These are phyloP conservation scores for Rutidosis leptorrhynchoides DNA, from an alignment of 129 eudicot species.

Conservation along the genomic window DNA sequence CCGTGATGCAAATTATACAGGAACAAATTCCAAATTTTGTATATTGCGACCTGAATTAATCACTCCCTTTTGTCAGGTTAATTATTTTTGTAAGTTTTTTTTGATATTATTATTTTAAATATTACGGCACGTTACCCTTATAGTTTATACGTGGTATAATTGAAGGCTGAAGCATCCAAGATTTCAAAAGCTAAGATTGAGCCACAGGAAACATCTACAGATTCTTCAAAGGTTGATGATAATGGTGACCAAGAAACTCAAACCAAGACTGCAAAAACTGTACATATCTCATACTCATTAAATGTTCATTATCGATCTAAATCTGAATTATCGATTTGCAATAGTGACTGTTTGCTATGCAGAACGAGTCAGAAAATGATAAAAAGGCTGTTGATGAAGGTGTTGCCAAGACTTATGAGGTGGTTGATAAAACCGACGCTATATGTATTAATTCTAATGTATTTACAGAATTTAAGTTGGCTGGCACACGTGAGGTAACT, in stretches of 20 bases:
- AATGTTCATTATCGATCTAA: not conserved
- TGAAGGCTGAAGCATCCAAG: constrained; percentile 72
- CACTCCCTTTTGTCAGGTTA: constrained; percentile 85
- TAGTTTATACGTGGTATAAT: constrained; percentile 19
- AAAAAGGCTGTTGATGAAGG: constrained; percentile 32
- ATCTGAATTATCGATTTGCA: not conserved
- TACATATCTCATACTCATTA: constrained; percentile 14
- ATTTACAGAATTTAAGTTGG: constrained; percentile 84
- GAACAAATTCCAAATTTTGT: constrained; percentile 89
- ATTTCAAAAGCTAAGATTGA: constrained; percentile 38
- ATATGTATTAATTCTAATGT: constrained; percentile 87
- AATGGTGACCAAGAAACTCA: constrained; percentile 37
- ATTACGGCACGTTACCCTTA: constrained; percentile 4
- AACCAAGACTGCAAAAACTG: constrained; percentile 30
- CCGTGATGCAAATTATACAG: constrained; percentile 95
- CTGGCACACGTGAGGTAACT: constrained; percentile 76
- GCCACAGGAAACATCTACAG: constrained; percentile 39
- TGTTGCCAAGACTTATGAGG: constrained; percentile 35
- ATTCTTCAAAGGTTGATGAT: constrained; percentile 37
- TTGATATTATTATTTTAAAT: not conserved
- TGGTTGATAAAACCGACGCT: constrained; percentile 41
- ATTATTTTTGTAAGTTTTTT: not conserved
- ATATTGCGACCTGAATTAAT: constrained; percentile 91
- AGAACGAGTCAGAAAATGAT: constrained; percentile 42
- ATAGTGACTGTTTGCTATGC: constrained; percentile 10